Conservation (phyloP, 306 rosid species). For the Vicia faba region DNA sequence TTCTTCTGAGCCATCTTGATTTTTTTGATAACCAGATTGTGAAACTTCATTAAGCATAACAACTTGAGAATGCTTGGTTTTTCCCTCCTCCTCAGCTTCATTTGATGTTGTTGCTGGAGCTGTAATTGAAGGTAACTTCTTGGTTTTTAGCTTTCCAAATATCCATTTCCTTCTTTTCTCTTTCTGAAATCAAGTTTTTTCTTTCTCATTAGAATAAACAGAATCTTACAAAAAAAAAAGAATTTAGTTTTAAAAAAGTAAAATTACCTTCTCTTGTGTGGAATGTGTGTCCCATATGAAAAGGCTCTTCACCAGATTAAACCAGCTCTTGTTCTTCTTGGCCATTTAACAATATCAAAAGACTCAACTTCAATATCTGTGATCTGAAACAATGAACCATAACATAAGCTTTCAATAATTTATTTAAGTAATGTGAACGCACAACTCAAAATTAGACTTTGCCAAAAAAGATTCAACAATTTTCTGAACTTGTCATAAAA, state of each 20-base stretch:
- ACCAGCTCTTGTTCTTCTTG: conserved; percentile 80
- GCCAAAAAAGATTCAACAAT: conserved; percentile 36
- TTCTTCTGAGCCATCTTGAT: conserved; percentile 31
- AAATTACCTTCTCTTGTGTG: conserved; percentile 62
- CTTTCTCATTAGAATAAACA: conserved; percentile 23
- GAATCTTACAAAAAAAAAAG: conserved; percentile 16
- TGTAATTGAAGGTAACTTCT: conserved; percentile 58
- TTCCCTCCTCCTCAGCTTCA: conserved; percentile 53
- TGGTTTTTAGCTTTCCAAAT: conserved; percentile 62
- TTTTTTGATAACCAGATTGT: conserved; percentile 26
- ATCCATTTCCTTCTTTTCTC: conserved; percentile 84
- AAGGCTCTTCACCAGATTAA: conserved; percentile 69
- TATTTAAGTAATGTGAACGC: conserved; percentile 36
- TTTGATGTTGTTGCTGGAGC: conserved; percentile 46
- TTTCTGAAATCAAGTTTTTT: conserved; percentile 41
- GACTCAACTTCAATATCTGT: conserved; percentile 33
- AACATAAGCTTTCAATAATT: too few relatives aligned
- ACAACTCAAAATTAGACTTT: conserved; percentile 42
- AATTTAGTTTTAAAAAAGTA: too few relatives aligned
- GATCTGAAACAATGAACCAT: conserved; percentile 42
- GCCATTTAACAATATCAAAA: conserved; percentile 60
- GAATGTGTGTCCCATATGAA: conserved; percentile 63
- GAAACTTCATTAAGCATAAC: conserved; percentile 48
- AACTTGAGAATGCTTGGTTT: conserved; percentile 55
- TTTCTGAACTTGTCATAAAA: conserved; percentile 35